Evolutionary conservation across 2,329 filamentous ascomycete species (phyloP), one percentile per base, ranked within the genome.

Genomic region (Cryphonectria radicalis): DNA sequence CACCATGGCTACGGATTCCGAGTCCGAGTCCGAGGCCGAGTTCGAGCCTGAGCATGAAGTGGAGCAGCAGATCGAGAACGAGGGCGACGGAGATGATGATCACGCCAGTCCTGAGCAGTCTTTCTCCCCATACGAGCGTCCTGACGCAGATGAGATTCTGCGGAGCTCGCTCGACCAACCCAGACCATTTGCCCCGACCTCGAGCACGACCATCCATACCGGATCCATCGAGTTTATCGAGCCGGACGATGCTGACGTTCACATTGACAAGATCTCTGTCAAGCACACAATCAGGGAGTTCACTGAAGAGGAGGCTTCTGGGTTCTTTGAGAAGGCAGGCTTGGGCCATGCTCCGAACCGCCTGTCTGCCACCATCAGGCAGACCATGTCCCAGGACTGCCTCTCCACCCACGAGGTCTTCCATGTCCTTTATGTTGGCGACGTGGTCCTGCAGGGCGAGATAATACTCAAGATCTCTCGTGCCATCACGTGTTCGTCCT

Each of bases 401-500:
- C 79, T 87, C 22, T 81, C 80, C 6, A 84, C 82, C 17, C 77
- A 79, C 50, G 83, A 85, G 73, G 84, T 85, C 25, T 80, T 87
- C 67, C 81, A 84, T 17, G 80, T 87, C 25, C 77, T 87, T n/a
- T 87, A 87, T 71, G 78, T 85, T 40, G 85, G 85, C 28, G 82
- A 81, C 68, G 78, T 81, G 35, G 79, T 78, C 2, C 79, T 79
- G 7, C 81, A 80, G 74, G 78, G 80, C 72, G 81, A 81, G 62
- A 82, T 85, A 69, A 80, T 83, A 57, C 78, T 82, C 74, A 85
- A 85, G 79, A 80, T 87, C 72, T 85, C 82, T n/a, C 83, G 81
- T 60, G 84, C 85, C 37, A 80, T 85, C 63, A 82, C 82, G 72
- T 83, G 82, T 14, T 84, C 83, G 13, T 77, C 77, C 50, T 78